Evolutionary conservation across 371 early-diverging fungal species (phyloP).

Genomic region (Nematocida parisii): DNA sequence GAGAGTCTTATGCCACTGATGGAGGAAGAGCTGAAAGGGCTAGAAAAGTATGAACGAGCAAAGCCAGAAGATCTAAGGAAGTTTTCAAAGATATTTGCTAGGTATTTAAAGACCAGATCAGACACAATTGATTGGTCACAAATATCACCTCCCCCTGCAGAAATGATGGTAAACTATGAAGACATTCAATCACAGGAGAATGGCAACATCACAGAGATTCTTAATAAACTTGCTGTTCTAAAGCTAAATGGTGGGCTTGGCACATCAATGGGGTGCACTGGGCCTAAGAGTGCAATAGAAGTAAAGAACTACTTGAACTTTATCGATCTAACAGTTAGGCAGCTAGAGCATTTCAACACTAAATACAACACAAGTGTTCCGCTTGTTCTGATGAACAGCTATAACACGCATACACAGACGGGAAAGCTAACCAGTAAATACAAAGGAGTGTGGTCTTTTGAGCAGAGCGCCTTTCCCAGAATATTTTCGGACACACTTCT

Average conservation of each 20-base stretch:
- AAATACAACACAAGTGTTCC: conserved; percentile 83
- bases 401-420: conserved; percentile 95
- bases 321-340: conserved; percentile 91
- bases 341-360: conserved; percentile 90
- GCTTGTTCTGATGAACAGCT: conserved; percentile 97
- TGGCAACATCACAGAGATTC: conserved; percentile 58
- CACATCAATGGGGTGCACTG: conserved; percentile 98
- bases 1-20: conserved; percentile 60
- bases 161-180: conserved; percentile 63
- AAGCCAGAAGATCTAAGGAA: conserved; percentile 60
- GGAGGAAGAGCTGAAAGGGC: conserved; percentile 57
- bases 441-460: conserved; percentile 85
- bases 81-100: conserved; percentile 64
- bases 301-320: conserved; percentile 95
- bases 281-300: conserved; percentile 95
- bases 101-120: conserved; percentile 62
- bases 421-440: conserved; percentile 90
- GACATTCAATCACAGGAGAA: background rate
- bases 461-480: conserved; percentile 90
- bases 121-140: conserved; percentile 68
- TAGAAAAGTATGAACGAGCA: conserved; percentile 42
- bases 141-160: conserved; percentile 64
- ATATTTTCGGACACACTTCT: conserved; percentile 84
- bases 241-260: conserved; percentile 98
- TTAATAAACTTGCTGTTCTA: conserved; percentile 88